Conservation (phyloP, 768 basidiomycete species). For the Mycena latifolia region DNA sequence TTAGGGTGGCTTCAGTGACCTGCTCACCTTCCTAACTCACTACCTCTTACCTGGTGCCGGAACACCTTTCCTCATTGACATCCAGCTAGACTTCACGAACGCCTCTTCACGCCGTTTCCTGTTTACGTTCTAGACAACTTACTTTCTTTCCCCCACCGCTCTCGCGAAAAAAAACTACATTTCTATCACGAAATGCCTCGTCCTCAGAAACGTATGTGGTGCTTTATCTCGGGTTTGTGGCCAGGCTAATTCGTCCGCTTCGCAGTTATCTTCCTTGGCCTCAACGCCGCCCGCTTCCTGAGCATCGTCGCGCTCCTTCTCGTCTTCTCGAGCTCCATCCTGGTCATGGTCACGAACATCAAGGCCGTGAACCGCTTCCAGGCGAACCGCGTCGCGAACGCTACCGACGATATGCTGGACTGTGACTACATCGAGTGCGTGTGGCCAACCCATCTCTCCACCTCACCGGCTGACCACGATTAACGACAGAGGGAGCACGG, state of each 20-base stretch:
- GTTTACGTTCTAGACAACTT: slow-evolving; percentile 22
- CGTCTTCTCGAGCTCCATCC: slow-evolving; percentile 82
- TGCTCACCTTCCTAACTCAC: slow-evolving; percentile 8
- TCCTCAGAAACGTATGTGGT: slow-evolving; percentile 22
- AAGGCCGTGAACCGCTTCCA: slow-evolving; percentile 79
- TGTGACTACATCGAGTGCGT: slow-evolving; percentile 87
- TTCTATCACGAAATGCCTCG: slow-evolving; percentile 26
- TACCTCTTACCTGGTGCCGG: slow-evolving; percentile 28
- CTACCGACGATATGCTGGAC: slow-evolving; percentile 52
- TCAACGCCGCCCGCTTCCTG: slow-evolving; percentile 81
- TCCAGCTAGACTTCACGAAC: slow-evolving; percentile 32
- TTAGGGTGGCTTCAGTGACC: slow-evolving; percentile 10
- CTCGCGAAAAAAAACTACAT: not conserved
- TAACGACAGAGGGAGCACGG: slow-evolving; percentile 72
- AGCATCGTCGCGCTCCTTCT: slow-evolving; percentile 85
- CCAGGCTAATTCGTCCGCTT: slow-evolving; percentile 1
- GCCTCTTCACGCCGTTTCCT: slow-evolving; percentile 22
- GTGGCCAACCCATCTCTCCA: slow-evolving; percentile 22
- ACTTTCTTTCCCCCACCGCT: slow-evolving; percentile 11
- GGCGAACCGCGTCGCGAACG: slow-evolving; percentile 50
- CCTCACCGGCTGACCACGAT: not conserved
- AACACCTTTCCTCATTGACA: slow-evolving; percentile 20
- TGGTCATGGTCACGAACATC: slow-evolving; percentile 81
- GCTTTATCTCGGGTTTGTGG: not conserved
- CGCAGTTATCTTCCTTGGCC: slow-evolving; percentile 69